Percentiles rank a stretch among this genome's conserved stretches.
Evolutionary conservation across 371 early-diverging fungal genomes (phyloP).

Genomic region (Apophysomyces sp.): DNA sequence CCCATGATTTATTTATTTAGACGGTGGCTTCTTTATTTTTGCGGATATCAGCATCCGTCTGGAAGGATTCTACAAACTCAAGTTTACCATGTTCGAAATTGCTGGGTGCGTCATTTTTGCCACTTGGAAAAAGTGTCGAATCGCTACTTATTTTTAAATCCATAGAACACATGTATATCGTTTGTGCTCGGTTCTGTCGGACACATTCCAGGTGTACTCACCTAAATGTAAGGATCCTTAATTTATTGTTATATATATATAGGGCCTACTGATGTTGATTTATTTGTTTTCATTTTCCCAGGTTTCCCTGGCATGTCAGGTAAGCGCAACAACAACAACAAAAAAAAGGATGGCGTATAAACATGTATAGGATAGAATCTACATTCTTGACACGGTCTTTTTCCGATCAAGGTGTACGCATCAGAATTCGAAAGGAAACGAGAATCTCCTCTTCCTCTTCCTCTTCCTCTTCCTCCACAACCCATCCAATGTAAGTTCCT

Average conservation of each 20-base stretch:
- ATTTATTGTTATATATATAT: background rate
- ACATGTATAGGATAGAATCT: too few species aligned
- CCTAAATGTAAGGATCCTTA: slow-evolving; percentile 61
- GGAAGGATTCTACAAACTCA: slow-evolving; percentile 87
- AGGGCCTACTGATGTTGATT: background rate
- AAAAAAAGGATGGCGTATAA: too few species aligned
- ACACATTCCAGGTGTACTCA: slow-evolving; percentile 76
- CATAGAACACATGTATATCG: slow-evolving; percentile 28
- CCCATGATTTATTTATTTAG: slow-evolving; percentile 21
- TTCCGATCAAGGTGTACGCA: slow-evolving; percentile 30
- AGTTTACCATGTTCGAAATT: slow-evolving; percentile 88
- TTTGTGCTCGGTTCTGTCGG: slow-evolving; percentile 40
- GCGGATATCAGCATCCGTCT: slow-evolving; percentile 90
- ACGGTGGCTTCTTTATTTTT: slow-evolving; percentile 96
- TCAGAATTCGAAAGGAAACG: slow-evolving; percentile 28
- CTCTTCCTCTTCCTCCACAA: background rate
- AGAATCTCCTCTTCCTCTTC: slow-evolving; percentile 9
- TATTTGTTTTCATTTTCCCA: background rate
- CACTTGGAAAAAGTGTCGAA: too few species aligned
- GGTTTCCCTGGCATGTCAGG: slow-evolving; percentile 87
- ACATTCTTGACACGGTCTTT: slow-evolving; percentile 29
- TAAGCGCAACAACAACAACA: slow-evolving; percentile 16
- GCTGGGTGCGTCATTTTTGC: slow-evolving; percentile 48
- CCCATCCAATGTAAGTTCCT: background rate
- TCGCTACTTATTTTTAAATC: too few species aligned